Conservation (phyloP, 176 grass and related monocot genomes). For the Aegilops umbellulata region DNA sequence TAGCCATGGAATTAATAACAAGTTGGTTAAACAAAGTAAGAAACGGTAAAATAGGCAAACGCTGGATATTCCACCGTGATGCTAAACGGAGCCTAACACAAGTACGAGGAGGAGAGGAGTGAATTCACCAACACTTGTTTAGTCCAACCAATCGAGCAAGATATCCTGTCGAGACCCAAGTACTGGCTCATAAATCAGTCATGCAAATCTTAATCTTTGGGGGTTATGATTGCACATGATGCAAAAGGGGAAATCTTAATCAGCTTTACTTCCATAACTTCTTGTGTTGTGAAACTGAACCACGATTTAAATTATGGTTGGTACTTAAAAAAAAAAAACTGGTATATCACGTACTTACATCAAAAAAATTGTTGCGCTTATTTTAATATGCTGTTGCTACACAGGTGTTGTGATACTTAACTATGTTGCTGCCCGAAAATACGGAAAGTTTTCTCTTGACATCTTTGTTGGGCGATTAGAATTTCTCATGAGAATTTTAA, state of each 20-base stretch:
- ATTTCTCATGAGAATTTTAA: slow-evolving; percentile 8
- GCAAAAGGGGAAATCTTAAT: no score
- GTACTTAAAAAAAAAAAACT: neutral
- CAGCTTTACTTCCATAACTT: no score
- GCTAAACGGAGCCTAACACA: neutral
- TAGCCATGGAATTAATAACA: neutral
- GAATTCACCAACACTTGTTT: neutral
- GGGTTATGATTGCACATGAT: no score
- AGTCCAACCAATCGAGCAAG: no score
- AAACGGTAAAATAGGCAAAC: neutral
- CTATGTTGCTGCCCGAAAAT: neutral
- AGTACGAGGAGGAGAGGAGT: neutral
- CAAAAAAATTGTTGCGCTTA: neutral
- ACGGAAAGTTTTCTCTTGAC: neutral
- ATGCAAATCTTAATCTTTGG: no score
- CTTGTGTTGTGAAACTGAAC: neutral
- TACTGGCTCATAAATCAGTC: no score
- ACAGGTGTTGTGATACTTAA: neutral
- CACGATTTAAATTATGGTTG: neutral
- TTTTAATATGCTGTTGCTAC: neutral
- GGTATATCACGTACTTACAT: neutral
- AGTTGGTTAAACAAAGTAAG: neutral
- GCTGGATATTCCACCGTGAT: neutral
- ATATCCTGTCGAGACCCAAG: no score
- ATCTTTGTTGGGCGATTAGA: neutral